phyloP scores from a whole-genome alignment of 2,329 filamentous ascomycete genomes.

The Colletotrichum sp. region DNA sequence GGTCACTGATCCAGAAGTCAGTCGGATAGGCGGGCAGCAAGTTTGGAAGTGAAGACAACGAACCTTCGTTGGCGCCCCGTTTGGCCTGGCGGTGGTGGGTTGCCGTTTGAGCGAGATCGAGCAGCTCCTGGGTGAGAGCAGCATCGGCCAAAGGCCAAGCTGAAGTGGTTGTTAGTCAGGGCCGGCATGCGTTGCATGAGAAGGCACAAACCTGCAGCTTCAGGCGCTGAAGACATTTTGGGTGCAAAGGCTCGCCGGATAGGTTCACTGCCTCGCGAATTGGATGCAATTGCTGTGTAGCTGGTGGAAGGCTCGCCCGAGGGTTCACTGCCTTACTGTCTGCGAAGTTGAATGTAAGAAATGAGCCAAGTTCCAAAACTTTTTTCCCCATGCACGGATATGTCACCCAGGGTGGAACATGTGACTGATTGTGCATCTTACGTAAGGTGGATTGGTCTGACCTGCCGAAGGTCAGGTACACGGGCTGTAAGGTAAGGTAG shows the following conservation, averaged over 20 bases:
- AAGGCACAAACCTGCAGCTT: too few species aligned
- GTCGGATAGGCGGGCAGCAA: background rate
- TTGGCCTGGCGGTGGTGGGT: conserved; percentile 74
- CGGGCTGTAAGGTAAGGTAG: background rate
- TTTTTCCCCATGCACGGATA: background rate
- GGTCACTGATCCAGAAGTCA: conserved; percentile 53
- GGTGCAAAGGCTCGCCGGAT: background rate
- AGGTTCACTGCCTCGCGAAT: background rate
- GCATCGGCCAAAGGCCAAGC: conserved; percentile 76
- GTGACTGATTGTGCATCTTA: background rate
- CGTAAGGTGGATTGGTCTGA: background rate
- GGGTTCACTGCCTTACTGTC: background rate
- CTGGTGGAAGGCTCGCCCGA: background rate
- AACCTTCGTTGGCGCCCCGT: conserved; percentile 80
- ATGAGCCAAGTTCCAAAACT: too few species aligned
- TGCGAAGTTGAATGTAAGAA: background rate
- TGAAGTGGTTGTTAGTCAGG: conserved; percentile 25
- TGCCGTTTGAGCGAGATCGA: conserved; percentile 80
- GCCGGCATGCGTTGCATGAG: too few species aligned
- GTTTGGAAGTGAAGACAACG: background rate
- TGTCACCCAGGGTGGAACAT: background rate
- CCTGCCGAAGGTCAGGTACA: background rate
- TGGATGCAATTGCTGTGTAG: background rate
- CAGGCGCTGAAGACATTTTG: too few species aligned
- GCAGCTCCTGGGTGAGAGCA: conserved; percentile 77